Evolutionary conservation across 1,284 basidiomycete species (phyloP).

Genomic region (Tilletia walkeri): DNA sequence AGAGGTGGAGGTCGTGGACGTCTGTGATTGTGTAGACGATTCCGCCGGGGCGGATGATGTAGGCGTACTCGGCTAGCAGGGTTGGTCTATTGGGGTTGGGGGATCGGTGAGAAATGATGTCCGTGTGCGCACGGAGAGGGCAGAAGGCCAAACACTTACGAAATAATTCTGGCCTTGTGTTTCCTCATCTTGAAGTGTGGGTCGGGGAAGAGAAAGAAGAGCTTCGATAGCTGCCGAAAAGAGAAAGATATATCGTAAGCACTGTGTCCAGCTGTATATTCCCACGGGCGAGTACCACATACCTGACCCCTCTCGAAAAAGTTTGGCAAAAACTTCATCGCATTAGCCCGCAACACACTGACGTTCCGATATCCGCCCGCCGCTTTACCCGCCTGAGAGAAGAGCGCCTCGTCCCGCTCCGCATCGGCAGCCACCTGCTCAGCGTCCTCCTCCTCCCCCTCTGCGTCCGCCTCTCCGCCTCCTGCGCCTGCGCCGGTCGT

Average conservation of each 20-base stretch:
- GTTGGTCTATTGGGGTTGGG: slow-evolving; percentile 62
- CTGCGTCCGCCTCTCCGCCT: slow-evolving; percentile 17
- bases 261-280: too few species aligned
- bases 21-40: slow-evolving; percentile 98
- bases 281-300: slow-evolving; percentile 53
- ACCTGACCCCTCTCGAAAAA: slow-evolving; percentile 86
- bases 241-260: not conserved
- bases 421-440: slow-evolving; percentile 24
- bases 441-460: slow-evolving; percentile 48
- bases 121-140: not conserved
- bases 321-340: slow-evolving; percentile 98
- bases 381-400: slow-evolving; percentile 47
- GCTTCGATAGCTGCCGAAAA: slow-evolving; percentile 59
- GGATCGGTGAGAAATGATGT: not conserved
- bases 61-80: slow-evolving; percentile 86
- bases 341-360: slow-evolving; percentile 89
- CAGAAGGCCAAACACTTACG: slow-evolving; percentile 55
- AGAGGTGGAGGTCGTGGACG: slow-evolving; percentile 86
- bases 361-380: slow-evolving; percentile 77
- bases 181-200: slow-evolving; percentile 98
- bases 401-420: slow-evolving; percentile 34
- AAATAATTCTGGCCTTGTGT: slow-evolving; percentile 94
- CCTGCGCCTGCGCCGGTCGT: not conserved
- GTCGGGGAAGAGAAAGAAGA: slow-evolving; percentile 99
- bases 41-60: slow-evolving; percentile 82